Base-by-base conservation (phyloP, 2,329 filamentous ascomycete genomes). In the Calonectria pseudoreteaudii region DNA sequence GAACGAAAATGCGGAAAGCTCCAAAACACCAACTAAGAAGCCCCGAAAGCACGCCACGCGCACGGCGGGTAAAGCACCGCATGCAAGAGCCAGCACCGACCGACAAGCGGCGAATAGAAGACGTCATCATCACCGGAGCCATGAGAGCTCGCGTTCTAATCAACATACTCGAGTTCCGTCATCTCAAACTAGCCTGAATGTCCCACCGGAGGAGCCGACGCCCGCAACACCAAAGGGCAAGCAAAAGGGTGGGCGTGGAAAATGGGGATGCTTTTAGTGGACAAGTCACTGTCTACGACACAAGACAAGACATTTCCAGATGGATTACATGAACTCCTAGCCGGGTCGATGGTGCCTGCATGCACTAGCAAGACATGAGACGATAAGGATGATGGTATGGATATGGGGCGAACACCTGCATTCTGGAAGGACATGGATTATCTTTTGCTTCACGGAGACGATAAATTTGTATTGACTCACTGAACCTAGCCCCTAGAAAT, bases 61-160 rank as follows among this genome's bases (percentile, higher is more conserved):
- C n/a, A 11, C 67, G 23, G 30, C 41, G 10, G 38, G 26, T 23
- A 67, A 65, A 23, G 36, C 62, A 23, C 6, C 34, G n/a, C 56
- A 20, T 16, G 11, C 44, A 3, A 49, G 53, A 62, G 16, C 14
- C 4, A 68, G 64, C 16, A 13, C 18, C 53, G 70, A 71, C 31
- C 60, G 30, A 30, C 2, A 23, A 20, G 2, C 49, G 16, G 28
- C 49, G 14, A 66, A 72, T 16, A 69, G 41, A 36, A 69, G 26
- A 47, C 50, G 50, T 4, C 49, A 56, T 11, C 18, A 38, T 20
- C 66, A 36, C 3, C 26, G 23, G 41, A 72, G 71, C 41, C 66
- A 68, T 26, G 71, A 72, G n/a, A 72, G 71, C 20, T 50, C 38
- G 20, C 70, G 70, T 3, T 72, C 66, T 13, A 49, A 18, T 52